A percentile compares a stretch with the other conserved stretches of the same genome.
These are phyloP conservation scores for Neofusicoccum sp. DNA, from an alignment of 2,329 filamentous ascomycete species.

Conservation along the genomic window DNA sequence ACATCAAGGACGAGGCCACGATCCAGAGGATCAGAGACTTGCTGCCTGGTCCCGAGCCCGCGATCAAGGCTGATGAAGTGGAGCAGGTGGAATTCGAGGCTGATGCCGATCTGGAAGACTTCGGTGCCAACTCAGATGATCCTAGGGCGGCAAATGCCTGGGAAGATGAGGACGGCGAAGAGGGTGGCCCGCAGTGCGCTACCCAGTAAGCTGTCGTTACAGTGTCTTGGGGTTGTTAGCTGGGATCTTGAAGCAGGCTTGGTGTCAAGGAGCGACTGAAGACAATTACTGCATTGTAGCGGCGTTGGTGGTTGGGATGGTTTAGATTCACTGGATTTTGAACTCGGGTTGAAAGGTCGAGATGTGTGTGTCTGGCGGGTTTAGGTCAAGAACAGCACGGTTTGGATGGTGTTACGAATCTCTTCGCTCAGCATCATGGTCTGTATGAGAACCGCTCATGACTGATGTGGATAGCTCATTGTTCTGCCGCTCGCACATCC, in stretches of 20 bases:
- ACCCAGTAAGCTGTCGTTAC: constrained; percentile 56
- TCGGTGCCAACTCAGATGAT: constrained; percentile 70
- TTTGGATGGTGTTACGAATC: too few species aligned
- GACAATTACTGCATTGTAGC: constrained; percentile 1
- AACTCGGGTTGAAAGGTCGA: not conserved
- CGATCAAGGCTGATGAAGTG: constrained; percentile 66
- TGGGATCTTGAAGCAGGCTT: not conserved
- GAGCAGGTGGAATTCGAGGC: constrained; percentile 82
- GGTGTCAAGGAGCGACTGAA: not conserved
- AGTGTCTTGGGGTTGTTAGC: not conserved
- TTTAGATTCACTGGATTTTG: not conserved
- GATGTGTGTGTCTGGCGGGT: too few species aligned
- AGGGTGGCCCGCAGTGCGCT: constrained; percentile 66
- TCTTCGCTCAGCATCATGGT: too few species aligned
- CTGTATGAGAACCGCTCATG: too few species aligned
- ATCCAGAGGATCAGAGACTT: constrained; percentile 71
- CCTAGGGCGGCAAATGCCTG: constrained; percentile 64
- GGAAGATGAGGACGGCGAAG: constrained; percentile 69
- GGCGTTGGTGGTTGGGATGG: constrained; percentile 15
- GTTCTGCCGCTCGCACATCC: too few species aligned
- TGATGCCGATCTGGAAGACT: constrained; percentile 81
- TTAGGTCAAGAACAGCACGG: too few species aligned
- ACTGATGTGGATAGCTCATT: too few species aligned
- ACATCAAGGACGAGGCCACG: constrained; percentile 67
- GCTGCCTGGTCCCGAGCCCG: constrained; percentile 59